phyloP scores from a whole-genome alignment of 2,329 filamentous ascomycete species.

The Ophiostoma piceae region DNA sequence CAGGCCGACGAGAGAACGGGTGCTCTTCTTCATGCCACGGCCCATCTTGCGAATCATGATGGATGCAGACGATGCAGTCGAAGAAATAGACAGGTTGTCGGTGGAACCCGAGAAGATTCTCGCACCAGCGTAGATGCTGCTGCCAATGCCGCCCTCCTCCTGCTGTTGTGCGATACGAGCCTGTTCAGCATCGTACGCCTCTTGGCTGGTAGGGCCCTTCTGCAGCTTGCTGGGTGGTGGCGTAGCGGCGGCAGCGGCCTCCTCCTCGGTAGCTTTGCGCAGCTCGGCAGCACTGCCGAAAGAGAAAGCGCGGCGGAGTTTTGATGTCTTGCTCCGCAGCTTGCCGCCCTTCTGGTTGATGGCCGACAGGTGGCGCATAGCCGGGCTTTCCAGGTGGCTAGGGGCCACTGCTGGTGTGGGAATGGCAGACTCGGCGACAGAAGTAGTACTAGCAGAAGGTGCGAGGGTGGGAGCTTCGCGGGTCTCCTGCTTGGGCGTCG shows the following conservation, averaged over 20 bases:
- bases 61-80: conserved; percentile 81
- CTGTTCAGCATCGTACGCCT: conserved; percentile 79
- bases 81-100: conserved; percentile 88
- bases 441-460: neutral
- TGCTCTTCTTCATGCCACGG: conserved; percentile 92
- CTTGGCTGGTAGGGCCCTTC: conserved; percentile 56
- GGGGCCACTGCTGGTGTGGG: conserved; percentile 27
- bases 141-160: conserved; percentile 85
- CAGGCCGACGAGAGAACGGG: conserved; percentile 82
- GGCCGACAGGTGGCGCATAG: conserved; percentile 79
- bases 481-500: neutral
- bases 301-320: conserved; percentile 85
- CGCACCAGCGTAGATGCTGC: conserved; percentile 85
- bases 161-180: conserved; percentile 86
- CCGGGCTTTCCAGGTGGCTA: conserved; percentile 55
- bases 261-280: conserved; percentile 61
- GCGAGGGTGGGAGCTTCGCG: neutral
- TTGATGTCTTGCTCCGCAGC: conserved; percentile 77
- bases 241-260: conserved; percentile 40
- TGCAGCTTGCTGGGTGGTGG: conserved; percentile 52
- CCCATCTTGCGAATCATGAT: conserved; percentile 99
- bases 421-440: neutral
- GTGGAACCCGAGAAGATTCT: conserved; percentile 85
- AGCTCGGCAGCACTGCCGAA: conserved; percentile 95
- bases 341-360: conserved; percentile 74